phyloP scores from a whole-genome alignment of 2,329 filamentous ascomycete species.

The Zarea fungicola region DNA sequence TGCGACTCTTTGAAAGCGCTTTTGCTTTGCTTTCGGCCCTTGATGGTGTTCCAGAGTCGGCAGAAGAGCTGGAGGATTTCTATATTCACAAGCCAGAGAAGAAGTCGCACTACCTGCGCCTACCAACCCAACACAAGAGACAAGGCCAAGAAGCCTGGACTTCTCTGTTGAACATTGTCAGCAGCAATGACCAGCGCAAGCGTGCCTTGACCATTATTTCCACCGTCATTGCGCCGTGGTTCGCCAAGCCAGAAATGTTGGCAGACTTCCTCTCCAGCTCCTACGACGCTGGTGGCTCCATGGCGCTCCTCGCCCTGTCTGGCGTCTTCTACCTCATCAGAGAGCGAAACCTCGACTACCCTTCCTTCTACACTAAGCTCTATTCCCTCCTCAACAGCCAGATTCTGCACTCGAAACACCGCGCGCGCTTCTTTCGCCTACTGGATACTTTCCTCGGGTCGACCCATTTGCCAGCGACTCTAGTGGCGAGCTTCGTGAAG shows the following conservation, averaged over 20 bases:
- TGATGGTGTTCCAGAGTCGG: slow-evolving; percentile 63
- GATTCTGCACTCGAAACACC: slow-evolving; percentile 88
- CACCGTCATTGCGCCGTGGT: slow-evolving; percentile 80
- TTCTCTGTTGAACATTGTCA: slow-evolving; percentile 61
- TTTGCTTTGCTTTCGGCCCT: slow-evolving; percentile 61
- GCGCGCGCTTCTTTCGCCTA: slow-evolving; percentile 87
- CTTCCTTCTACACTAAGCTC: slow-evolving; percentile 86
- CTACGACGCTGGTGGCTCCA: slow-evolving; percentile 81
- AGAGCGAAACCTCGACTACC: slow-evolving; percentile 92
- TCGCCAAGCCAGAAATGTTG: slow-evolving; percentile 78
- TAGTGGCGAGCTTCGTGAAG: slow-evolving; percentile 96
- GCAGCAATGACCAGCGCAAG: slow-evolving; percentile 73
- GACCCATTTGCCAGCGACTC: slow-evolving; percentile 81
- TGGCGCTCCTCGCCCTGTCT: slow-evolving; percentile 80
- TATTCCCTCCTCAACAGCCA: slow-evolving; percentile 86
- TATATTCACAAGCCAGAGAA: slow-evolving; percentile 61
- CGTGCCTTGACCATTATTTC: slow-evolving; percentile 69
- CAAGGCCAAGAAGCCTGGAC: slow-evolving; percentile 85
- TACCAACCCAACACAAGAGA: slow-evolving; percentile 66
- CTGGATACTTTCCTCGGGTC: slow-evolving; percentile 87
- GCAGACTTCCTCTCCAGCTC: slow-evolving; percentile 97
- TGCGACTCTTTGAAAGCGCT: slow-evolving; percentile 46
- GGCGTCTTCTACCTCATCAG: slow-evolving; percentile 94
- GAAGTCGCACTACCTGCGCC: slow-evolving; percentile 61
- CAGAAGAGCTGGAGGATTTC: slow-evolving; percentile 63